Base-by-base conservation (phyloP, 148 eudicot species). In the Salicornia ramosissima region DNA sequence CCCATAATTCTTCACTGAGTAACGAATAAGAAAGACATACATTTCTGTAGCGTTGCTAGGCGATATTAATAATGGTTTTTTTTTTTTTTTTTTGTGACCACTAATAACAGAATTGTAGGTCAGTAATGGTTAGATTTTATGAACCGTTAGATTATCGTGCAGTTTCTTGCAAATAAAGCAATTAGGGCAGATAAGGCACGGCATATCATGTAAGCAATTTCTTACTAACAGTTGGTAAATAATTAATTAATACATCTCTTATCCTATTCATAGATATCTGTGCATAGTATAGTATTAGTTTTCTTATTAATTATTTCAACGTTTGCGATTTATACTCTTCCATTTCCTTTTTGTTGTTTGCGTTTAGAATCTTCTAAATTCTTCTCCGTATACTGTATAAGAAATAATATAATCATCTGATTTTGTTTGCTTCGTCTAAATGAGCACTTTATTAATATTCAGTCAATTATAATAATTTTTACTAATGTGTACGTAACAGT, bases 161-260 rank as follows among this genome's bases (percentile, higher is more conserved):
- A 47, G 24, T 25, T 68, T 61, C 74, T 78, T 78, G 52, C 61
- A 16, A 73, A 7, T 51, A 26, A 73, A 68, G 77, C 67, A 78
- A 73, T 29, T 14, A 47, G 77, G 42, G 61, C 70, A 68, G 19
- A 21, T 21, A 60, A 60, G 76, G 62, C 76, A 77, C 73, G 69
- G 80, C 70, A 26, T 60, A 39, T 46, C 73, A 36, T 68, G 49
- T 56, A 42, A 64, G 7, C 33, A 10, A n/a, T n/a, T n/a, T n/a
- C n/a, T 42, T 71, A 39, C 29, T 39, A 64, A 19, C 43, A 54
- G 66, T 56, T 61, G 40, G 63, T 18, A 18, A 3, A 36, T 8
- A 3, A 36, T 36, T 3, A 36, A 36, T 36, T 49, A 61, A 50
- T 21, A 42, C 69, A 52, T 43, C 16, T 53, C 18, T 36, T 22